These are phyloP conservation scores for Starmerella kuoi DNA, from an alignment of 805 yeast species.

Conservation along the genomic window DNA sequence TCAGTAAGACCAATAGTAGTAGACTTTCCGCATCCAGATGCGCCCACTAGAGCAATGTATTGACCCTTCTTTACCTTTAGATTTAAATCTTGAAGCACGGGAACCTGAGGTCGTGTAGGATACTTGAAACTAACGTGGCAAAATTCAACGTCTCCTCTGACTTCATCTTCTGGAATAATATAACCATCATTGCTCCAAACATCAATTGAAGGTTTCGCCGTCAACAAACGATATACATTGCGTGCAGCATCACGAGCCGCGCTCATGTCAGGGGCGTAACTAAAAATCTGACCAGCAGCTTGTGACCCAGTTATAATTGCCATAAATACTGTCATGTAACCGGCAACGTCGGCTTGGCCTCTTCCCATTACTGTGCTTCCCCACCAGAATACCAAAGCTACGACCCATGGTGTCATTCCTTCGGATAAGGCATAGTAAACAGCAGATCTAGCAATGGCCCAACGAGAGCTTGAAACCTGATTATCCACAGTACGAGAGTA, in stretches of 20 bases:
- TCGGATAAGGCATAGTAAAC: neutral
- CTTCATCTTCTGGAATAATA: slow-evolving; percentile 24
- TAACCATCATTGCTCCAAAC: slow-evolving; percentile 26
- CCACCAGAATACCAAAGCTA: neutral
- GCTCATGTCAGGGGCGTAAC: slow-evolving; percentile 35
- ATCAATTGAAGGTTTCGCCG: slow-evolving; percentile 29
- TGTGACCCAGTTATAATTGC: neutral
- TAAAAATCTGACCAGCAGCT: slow-evolving; percentile 24
- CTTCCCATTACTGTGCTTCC: neutral
- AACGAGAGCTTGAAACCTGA: neutral
- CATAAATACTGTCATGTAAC: neutral
- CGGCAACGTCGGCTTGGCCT: neutral
- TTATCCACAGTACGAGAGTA: neutral
- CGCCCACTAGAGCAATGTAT: slow-evolving; percentile 56
- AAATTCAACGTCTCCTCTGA: slow-evolving; percentile 44
- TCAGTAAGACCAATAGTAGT: slow-evolving; percentile 39
- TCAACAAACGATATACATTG: slow-evolving; percentile 28
- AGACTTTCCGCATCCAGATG: slow-evolving; percentile 52
- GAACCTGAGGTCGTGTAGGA: slow-evolving; percentile 43
- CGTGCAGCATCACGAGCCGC: slow-evolving; percentile 31
- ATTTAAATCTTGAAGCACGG: slow-evolving; percentile 41
- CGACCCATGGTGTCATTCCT: slow-evolving; percentile 1
- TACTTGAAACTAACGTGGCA: slow-evolving; percentile 51
- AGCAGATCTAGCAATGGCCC: neutral
- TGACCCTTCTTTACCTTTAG: slow-evolving; percentile 38